Percentiles rank a stretch among this genome's conserved stretches.
These are phyloP conservation scores for Durio zibethinus DNA, from an alignment of 345 rosid genomes.

Conservation along the genomic window DNA sequence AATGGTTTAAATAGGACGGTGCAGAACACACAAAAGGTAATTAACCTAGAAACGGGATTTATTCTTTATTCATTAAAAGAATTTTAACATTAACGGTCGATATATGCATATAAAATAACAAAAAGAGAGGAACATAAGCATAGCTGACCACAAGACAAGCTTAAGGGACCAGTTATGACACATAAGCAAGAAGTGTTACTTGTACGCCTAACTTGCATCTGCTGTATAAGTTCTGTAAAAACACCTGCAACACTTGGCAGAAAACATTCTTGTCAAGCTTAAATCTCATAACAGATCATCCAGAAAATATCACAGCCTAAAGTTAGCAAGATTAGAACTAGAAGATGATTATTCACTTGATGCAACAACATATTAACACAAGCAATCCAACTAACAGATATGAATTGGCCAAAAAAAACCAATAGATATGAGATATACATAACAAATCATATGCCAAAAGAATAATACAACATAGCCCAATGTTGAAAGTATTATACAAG, in stretches of 20 bases:
- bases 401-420: no score
- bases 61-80: not conserved
- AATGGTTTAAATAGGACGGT: not conserved
- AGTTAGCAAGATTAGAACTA: not conserved
- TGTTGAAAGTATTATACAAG: not conserved
- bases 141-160: not conserved
- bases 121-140: not conserved
- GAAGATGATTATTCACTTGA: not conserved
- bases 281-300: not conserved
- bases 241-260: constrained; percentile 61
- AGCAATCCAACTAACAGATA: not conserved
- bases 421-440: not conserved
- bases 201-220: constrained; percentile 98
- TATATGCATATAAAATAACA: not conserved
- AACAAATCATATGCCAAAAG: not conserved
- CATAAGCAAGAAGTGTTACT: constrained; percentile 36
- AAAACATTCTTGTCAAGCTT: constrained; percentile 1
- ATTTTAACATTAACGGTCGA: not conserved
- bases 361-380: not conserved
- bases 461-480: not conserved
- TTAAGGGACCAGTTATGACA: not conserved
- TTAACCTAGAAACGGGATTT: not conserved
- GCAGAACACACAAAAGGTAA: not conserved
- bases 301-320: not conserved
- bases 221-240: constrained; percentile 96